These are phyloP conservation scores for Boletus tomentosulus DNA, from an alignment of 768 basidiomycete species.

Conservation along the genomic window DNA sequence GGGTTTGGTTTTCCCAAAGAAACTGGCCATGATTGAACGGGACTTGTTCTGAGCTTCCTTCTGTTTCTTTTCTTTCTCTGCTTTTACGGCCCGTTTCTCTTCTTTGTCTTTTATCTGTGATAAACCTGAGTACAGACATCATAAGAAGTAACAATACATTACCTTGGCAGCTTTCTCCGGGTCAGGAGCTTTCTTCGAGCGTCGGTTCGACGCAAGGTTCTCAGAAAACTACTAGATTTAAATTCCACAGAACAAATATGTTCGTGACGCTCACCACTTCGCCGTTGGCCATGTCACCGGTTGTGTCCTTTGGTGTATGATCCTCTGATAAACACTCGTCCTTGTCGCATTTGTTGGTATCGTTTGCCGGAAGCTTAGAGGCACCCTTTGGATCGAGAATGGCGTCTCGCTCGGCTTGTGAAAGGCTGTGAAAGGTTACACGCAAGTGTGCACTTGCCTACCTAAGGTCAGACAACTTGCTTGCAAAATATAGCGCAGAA, in stretches of 20 bases:
- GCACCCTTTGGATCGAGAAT: slow-evolving; percentile 52
- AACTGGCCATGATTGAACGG: slow-evolving; percentile 69
- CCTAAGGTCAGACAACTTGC: not conserved
- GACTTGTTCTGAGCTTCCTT: slow-evolving; percentile 71
- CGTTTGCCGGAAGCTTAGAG: slow-evolving; percentile 32
- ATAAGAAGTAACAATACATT: not conserved
- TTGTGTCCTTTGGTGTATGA: slow-evolving; percentile 23
- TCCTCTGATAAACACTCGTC: slow-evolving; percentile 16
- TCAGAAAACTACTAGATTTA: slow-evolving; percentile 17
- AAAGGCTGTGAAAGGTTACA: slow-evolving; percentile 50
- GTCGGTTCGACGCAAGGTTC: slow-evolving; percentile 30
- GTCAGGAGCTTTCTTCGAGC: slow-evolving; percentile 51
- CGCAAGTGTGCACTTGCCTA: slow-evolving; percentile 61
- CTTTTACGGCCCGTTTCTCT: slow-evolving; percentile 65
- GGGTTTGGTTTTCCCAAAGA: slow-evolving; percentile 66
- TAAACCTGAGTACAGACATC: slow-evolving; percentile 3
- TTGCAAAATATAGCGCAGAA: not conserved
- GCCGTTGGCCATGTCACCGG: slow-evolving; percentile 36
- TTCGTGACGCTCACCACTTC: slow-evolving; percentile 31
- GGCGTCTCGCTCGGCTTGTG: slow-evolving; percentile 51
- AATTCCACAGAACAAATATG: not conserved
- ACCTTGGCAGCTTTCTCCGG: slow-evolving; percentile 46
- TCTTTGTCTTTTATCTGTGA: slow-evolving; percentile 62
- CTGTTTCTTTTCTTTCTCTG: slow-evolving; percentile 68
- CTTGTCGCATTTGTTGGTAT: slow-evolving; percentile 26